Evolutionary conservation across 23 red algal species (phyloP).

Genomic region (Gracilariopsis chorda): DNA sequence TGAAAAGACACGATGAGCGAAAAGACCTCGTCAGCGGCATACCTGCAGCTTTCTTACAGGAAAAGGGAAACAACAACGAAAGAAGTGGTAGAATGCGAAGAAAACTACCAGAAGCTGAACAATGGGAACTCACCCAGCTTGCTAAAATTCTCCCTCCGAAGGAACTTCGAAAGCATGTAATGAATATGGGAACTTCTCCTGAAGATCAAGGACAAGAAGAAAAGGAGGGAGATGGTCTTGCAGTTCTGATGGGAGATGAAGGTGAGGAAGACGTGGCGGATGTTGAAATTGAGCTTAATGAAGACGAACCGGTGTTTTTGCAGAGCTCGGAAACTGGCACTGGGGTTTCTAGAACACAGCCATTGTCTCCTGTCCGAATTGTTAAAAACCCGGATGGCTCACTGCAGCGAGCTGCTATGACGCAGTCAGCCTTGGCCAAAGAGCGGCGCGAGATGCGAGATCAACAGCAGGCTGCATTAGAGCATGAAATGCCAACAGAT

Average conservation of each 20-base stretch:
- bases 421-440: constrained; percentile 84
- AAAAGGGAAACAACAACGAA: constrained; percentile 2
- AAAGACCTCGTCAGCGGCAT: constrained; percentile 38
- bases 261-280: constrained; percentile 66
- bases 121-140: constrained; percentile 91
- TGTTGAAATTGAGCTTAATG: constrained; percentile 93
- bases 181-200: not conserved
- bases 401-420: constrained; percentile 87
- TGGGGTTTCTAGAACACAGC: constrained; percentile 62
- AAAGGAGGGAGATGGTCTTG: constrained; percentile 18
- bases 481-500: constrained; percentile 65
- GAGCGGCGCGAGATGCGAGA: constrained; percentile 84
- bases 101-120: constrained; percentile 78
- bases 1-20: constrained; percentile 6
- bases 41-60: constrained; percentile 14
- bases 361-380: constrained; percentile 87
- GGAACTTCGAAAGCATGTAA: constrained; percentile 48
- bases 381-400: constrained; percentile 96
- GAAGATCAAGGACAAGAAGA: constrained; percentile 34
- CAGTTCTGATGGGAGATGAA: constrained; percentile 61
- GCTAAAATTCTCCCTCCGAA: constrained; percentile 76
- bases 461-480: constrained; percentile 68
- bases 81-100: constrained; percentile 25
- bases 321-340: constrained; percentile 14
- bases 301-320: constrained; percentile 84